Evolutionary conservation across 2,329 filamentous ascomycete species (phyloP).

Genomic region (Dothidotthia symphoricarpi): DNA sequence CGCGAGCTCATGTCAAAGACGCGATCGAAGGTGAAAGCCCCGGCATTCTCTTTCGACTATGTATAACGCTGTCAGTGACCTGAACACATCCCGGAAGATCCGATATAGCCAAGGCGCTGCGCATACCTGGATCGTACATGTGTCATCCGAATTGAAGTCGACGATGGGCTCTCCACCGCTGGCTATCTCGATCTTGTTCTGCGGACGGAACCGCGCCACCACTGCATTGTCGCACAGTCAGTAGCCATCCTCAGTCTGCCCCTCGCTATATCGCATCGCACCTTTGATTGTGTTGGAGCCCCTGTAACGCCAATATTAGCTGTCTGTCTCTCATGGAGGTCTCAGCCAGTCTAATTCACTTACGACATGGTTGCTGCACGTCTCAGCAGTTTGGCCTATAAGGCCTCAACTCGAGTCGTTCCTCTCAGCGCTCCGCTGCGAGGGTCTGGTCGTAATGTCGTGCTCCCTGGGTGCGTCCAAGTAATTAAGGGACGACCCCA

Average conservation of each 20-base stretch:
- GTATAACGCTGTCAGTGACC: slow-evolving; percentile 14
- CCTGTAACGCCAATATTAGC: slow-evolving; percentile 44
- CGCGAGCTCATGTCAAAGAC: slow-evolving; percentile 93
- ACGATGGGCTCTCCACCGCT: slow-evolving; percentile 93
- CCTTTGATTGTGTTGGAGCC: slow-evolving; percentile 51
- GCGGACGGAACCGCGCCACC: slow-evolving; percentile 94
- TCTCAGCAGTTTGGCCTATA: slow-evolving; percentile 35
- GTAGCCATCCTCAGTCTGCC: slow-evolving; percentile 8
- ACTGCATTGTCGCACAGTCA: slow-evolving; percentile 54
- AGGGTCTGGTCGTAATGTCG: slow-evolving; percentile 20
- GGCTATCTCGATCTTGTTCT: slow-evolving; percentile 90
- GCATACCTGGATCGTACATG: slow-evolving; percentile 78
- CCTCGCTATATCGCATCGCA: slow-evolving; percentile 19
- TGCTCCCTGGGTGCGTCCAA: background rate
- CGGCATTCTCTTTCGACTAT: slow-evolving; percentile 78
- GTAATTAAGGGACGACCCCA: too few relatives aligned
- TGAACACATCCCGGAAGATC: background rate
- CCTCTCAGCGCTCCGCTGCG: slow-evolving; percentile 15
- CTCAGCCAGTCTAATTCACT: slow-evolving; percentile 22
- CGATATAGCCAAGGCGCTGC: background rate
- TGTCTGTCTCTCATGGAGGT: slow-evolving; percentile 20
- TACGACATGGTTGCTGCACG: slow-evolving; percentile 41
- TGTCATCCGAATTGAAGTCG: slow-evolving; percentile 81
- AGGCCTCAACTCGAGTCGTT: slow-evolving; percentile 30
- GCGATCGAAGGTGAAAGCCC: slow-evolving; percentile 88